Evolutionary conservation across 108 stramenopile genomes (phyloP), one percentile per base, ranked within the genome.

Genomic region (Cyclotella baltica): DNA sequence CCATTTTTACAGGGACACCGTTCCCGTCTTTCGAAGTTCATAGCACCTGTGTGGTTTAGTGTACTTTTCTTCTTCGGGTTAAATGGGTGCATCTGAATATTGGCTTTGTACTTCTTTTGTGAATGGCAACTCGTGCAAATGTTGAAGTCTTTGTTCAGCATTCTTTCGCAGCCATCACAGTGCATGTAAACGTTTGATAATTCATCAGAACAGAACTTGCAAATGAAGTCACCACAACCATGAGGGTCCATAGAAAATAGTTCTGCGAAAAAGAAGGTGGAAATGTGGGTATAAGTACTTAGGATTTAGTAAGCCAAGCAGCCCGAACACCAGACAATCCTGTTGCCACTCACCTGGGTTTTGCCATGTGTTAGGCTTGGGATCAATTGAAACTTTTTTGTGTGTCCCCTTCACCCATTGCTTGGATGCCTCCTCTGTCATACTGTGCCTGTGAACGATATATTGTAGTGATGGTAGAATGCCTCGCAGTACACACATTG

Each of bases 121-220:
- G 38, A 47, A 61, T 95, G 87, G 53, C 96, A 97, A 28, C 70
- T 78, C 19, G 71, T 57, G 72, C 96, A 97, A 27, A 97, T 92
- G 67, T 94, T 95, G 69, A 89, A 90, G 73, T 94, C 94, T 67
- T 88, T 92, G 31, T 78, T 77, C 5, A 97, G 81, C 11, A 97
- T 76, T 20, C 83, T 72, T 73, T 97, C 93, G 65, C 96, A 97
- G 6, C 96, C 96, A 57, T 88, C 85, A 69, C 96, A 97, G 58
- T 97, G 96, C 76, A 89, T 92, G 75, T 94, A 97, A 3, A 88
- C 75, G 73, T 95, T 97, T 15, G 85, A 89, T 46, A 97, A 59
- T 63, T 97, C 96, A 64, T 88, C 84, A 36, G 62, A 55, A 70
- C 93, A 95, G 1, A 88, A 71, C 61, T 81, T 83, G 81, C 94